A percentile compares a stretch with the other conserved stretches of the same genome.
Evolutionary conservation across 352 stramenopile genomes (phyloP).

Genomic region (Nothophytophthora sp.): DNA sequence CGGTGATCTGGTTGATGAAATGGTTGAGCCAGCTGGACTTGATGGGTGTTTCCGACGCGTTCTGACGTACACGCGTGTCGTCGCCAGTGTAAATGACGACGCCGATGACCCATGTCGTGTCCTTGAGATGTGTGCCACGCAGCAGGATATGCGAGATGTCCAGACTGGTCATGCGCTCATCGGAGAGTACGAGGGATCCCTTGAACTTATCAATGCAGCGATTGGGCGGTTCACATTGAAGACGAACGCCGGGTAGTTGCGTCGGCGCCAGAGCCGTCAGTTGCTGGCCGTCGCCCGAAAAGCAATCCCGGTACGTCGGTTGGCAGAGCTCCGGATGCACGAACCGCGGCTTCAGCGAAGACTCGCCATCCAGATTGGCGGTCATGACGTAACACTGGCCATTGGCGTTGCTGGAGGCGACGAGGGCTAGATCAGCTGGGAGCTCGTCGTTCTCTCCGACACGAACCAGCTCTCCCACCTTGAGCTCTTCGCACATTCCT

Average conservation of each 20-base stretch:
- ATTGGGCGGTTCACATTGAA: slow-evolving; percentile 54
- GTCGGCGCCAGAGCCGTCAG: slow-evolving; percentile 9
- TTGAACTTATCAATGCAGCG: slow-evolving; percentile 82
- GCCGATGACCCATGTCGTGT: slow-evolving; percentile 72
- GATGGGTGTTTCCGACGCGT: slow-evolving; percentile 67
- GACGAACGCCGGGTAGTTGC: slow-evolving; percentile 5
- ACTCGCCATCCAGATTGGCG: slow-evolving; percentile 88
- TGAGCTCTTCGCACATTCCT: slow-evolving; percentile 49
- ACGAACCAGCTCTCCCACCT: slow-evolving; percentile 78
- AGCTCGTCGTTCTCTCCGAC: slow-evolving; percentile 75
- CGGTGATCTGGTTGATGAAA: slow-evolving; percentile 83
- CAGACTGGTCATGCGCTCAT: slow-evolving; percentile 32
- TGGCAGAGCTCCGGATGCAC: slow-evolving; percentile 45
- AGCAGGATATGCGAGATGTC: slow-evolving; percentile 76
- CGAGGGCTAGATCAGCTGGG: slow-evolving; percentile 67
- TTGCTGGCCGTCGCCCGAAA: slow-evolving; percentile 29
- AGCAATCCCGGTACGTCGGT: slow-evolving; percentile 13
- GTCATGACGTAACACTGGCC: slow-evolving; percentile 86
- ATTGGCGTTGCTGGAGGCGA: slow-evolving; percentile 53
- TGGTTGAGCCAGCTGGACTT: slow-evolving; percentile 75
- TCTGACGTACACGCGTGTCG: slow-evolving; percentile 87
- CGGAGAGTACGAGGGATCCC: slow-evolving; percentile 47
- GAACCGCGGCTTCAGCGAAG: slow-evolving; percentile 83
- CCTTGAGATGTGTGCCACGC: slow-evolving; percentile 66
- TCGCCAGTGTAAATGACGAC: slow-evolving; percentile 87